Evolutionary conservation across 2,329 filamentous ascomycete genomes (phyloP).

Genomic region (Corinectria fuckeliana): DNA sequence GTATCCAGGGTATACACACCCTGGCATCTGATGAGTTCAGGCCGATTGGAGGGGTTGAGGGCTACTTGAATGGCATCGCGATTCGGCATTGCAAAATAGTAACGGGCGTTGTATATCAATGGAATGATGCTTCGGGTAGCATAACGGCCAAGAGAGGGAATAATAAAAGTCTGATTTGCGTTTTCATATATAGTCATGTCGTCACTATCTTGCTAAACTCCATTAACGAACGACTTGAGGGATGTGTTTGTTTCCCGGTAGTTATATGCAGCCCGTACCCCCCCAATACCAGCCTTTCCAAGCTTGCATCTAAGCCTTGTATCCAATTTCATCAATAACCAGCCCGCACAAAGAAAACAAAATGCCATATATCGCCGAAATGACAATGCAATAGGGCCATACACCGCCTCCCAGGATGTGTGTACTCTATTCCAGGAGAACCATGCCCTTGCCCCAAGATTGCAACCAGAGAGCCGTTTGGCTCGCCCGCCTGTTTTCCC

Average conservation of each 20-base stretch:
- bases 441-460: not conserved
- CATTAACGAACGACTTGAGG: not conserved
- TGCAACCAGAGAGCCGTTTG: not conserved
- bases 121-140: not conserved
- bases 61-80: not conserved
- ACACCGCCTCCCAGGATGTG: not conserved
- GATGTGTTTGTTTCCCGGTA: not conserved
- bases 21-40: not conserved
- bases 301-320: not conserved
- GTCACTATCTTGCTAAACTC: not conserved
- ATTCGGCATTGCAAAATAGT: not conserved
- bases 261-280: not conserved
- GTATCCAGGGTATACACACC: not conserved
- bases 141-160: not conserved
- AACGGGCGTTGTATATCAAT: not conserved
- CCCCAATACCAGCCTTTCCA: not conserved
- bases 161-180: not conserved
- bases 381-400: not conserved
- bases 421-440: constrained; percentile 5
- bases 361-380: constrained; percentile 4
- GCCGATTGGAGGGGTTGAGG: too few species aligned
- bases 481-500: constrained; percentile 4
- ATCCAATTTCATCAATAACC: not conserved
- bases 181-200: not conserved
- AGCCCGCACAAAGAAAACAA: not conserved